Evolutionary conservation across 129 eudicot genomes (phyloP).

Genomic region (Cynara cardunculus): DNA sequence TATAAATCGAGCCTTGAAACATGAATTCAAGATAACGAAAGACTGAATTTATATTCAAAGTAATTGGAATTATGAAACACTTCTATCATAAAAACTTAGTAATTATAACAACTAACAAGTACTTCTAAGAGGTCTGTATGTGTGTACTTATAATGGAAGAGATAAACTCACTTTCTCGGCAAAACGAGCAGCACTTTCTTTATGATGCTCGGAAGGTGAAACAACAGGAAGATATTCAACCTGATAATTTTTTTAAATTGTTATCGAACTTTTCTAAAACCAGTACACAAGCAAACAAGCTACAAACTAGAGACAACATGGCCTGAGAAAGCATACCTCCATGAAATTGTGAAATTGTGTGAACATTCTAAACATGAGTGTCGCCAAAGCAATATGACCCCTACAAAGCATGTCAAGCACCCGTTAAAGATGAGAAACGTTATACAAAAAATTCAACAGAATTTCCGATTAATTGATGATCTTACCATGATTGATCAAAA

Average conservation of each 20-base stretch:
- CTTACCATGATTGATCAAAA: conserved; percentile 98
- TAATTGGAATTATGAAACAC: neutral
- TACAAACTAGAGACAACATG: too few relatives aligned
- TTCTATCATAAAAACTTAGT: neutral
- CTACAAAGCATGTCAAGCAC: conserved; percentile 35
- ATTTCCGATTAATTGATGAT: neutral
- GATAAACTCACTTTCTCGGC: conserved; percentile 71
- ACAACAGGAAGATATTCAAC: conserved; percentile 92
- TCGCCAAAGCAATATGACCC: conserved; percentile 74
- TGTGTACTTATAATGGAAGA: neutral
- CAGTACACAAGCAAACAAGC: neutral
- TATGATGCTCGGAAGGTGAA: conserved; percentile 55
- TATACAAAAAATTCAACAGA: neutral
- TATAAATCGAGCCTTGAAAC: too few relatives aligned
- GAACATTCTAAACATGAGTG: conserved; percentile 96
- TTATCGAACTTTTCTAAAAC: neutral
- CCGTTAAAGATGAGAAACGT: neutral
- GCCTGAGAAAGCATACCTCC: conserved; percentile 64
- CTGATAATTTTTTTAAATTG: conserved; percentile 32
- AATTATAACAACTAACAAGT: neutral
- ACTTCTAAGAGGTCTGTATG: neutral
- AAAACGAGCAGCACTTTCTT: conserved; percentile 60
- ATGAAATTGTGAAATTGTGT: conserved; percentile 95
- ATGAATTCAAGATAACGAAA: too few relatives aligned
- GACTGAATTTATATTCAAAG: neutral